Percentiles rank a stretch among this genome's conserved stretches.
Conservation (phyloP, 164 flowering plant genomes). For the Stephania yunnanensis region DNA sequence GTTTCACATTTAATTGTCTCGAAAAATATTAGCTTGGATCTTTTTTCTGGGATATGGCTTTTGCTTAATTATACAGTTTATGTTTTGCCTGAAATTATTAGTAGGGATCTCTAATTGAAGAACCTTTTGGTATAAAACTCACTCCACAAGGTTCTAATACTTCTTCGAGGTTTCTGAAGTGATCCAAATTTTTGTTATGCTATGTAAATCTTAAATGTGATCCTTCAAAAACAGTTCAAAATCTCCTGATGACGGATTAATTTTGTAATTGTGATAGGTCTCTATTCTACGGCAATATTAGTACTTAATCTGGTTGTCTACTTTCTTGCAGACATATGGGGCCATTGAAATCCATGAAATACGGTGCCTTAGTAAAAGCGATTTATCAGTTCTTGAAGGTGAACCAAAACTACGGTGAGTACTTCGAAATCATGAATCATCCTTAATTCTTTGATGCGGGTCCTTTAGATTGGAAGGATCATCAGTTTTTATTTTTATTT, state of each 20-base stretch:
- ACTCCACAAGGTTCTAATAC: background rate
- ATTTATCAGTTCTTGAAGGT: constrained; percentile 50
- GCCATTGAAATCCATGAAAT: constrained; percentile 48
- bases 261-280: background rate
- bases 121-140: too few relatives aligned
- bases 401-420: constrained; percentile 47
- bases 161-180: background rate
- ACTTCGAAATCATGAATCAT: background rate
- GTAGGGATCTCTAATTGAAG: background rate
- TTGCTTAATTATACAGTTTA: background rate
- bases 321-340: constrained; percentile 66
- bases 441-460: background rate
- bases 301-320: background rate
- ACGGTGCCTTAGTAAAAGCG: constrained; percentile 56
- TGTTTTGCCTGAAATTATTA: background rate
- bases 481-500: background rate
- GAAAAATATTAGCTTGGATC: background rate
- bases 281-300: background rate
- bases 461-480: background rate
- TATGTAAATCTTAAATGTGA: background rate
- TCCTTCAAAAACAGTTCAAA: background rate
- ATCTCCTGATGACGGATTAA: background rate
- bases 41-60: background rate
- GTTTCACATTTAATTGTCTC: background rate
- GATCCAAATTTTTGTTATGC: background rate